Conservation (phyloP, 139 green algal species). For the Astrephomene gubernaculifera region DNA sequence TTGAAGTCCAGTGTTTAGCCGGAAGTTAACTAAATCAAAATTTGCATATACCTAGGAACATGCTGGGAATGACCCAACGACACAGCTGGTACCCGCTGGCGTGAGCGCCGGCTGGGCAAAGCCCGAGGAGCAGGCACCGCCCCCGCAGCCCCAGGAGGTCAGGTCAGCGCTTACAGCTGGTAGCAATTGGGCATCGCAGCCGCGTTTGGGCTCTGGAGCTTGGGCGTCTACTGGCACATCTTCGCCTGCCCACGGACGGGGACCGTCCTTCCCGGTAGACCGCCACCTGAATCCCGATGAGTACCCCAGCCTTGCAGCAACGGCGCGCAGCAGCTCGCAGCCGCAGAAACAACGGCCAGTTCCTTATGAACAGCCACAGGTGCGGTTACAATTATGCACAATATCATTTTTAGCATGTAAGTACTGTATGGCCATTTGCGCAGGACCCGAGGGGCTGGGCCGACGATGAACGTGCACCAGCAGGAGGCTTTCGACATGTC, state of each 20-base stretch:
- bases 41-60: too few relatives aligned
- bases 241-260: background rate
- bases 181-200: slow-evolving; percentile 72
- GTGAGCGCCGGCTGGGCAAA: slow-evolving; percentile 66
- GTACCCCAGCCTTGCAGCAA: slow-evolving; percentile 78
- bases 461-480: slow-evolving; percentile 55
- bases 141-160: slow-evolving; percentile 41
- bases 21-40: too few relatives aligned
- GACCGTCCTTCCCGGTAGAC: slow-evolving; percentile 43
- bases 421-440: too few relatives aligned
- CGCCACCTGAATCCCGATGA: slow-evolving; percentile 77
- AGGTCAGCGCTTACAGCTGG: slow-evolving; percentile 55
- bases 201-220: slow-evolving; percentile 19
- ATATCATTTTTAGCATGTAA: too few relatives aligned
- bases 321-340: slow-evolving; percentile 43
- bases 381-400: too few relatives aligned
- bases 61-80: slow-evolving; percentile 79
- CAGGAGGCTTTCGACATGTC: background rate
- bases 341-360: slow-evolving; percentile 29
- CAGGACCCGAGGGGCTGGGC: slow-evolving; percentile 57
- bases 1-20: background rate
- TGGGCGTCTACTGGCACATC: slow-evolving; percentile 18
- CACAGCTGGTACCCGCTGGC: slow-evolving; percentile 74
- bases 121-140: slow-evolving; percentile 56
- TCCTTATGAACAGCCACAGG: slow-evolving; percentile 49